Base-by-base conservation (phyloP, 108 stramenopile species). In the Cyclotella atomus region DNA sequence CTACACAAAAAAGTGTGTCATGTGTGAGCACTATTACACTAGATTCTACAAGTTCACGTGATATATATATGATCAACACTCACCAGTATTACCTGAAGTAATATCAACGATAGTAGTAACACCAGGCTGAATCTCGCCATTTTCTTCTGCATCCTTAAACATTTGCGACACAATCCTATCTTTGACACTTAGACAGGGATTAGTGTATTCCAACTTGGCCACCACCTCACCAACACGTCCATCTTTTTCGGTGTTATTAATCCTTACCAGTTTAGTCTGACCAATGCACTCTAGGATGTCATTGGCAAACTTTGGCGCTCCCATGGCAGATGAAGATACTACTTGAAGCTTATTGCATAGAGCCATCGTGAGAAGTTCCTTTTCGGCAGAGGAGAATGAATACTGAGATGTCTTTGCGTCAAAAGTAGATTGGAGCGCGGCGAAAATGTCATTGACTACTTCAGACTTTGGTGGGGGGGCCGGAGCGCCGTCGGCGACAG, bases 231-330 rank as follows among this genome's bases (percentile, higher is more conserved):
- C 50, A 5, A 52, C 50, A 52, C 50, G 50, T 21, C 21, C 50
- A 21, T 52, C 50, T 52, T 52, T 52, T 17, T 52, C 50, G 7
- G 50, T 52, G n/a, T 52, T 52, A 23, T 52, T 52, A 52, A 52
- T 52, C n/a, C 50, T 8, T 16, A 52, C 50, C 50, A 52, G n/a
- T 6, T 52, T 52, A 7, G 50, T 52, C 50, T 52, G 50, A 6
- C 50, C 50, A 21, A 52, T 17, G 21, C 50, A 52, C 8, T 23
- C 21, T 17, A 23, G 7, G 16, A 52, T 52, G 16, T 52, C 50
- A 7, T 7, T 6, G 16, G n/a, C 50, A 52, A 52, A 16, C 50
- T 5, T 52, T 7, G 50, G 50, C n/a, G 21, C 50, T 7, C 50
- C 50, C 50, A 52, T 52, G 7, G 50, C 50, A 7, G 50, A 52